phyloP scores from a whole-genome alignment of 805 yeast species.

The Starmerella gropengiesseri region DNA sequence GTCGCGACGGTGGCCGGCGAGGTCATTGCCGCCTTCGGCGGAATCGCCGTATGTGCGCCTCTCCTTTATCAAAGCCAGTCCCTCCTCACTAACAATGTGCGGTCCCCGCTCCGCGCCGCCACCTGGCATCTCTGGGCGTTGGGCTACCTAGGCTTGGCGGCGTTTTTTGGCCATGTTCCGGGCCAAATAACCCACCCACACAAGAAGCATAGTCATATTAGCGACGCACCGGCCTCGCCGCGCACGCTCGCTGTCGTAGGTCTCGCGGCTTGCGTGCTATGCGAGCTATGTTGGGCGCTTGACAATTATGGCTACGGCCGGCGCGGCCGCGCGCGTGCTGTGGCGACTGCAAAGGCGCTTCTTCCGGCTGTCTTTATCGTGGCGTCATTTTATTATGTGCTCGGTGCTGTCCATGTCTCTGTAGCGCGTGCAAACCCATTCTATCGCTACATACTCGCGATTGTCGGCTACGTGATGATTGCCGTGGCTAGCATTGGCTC shows the following conservation, averaged over 20 bases:
- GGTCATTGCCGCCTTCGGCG: slow-evolving; percentile 9
- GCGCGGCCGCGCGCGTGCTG: slow-evolving; percentile 3
- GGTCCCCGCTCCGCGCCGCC: slow-evolving; percentile 8
- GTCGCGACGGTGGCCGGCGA: slow-evolving; percentile 11
- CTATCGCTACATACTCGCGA: slow-evolving; percentile 5
- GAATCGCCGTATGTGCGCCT: slow-evolving; percentile 10
- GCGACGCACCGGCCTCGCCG: slow-evolving; percentile 9
- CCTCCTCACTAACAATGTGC: background rate
- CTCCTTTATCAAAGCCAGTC: slow-evolving; percentile 6
- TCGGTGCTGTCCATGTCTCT: background rate
- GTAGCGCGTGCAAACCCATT: slow-evolving; percentile 5
- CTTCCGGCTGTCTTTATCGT: background rate
- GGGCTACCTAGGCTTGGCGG: slow-evolving; percentile 8
- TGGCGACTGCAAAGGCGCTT: background rate
- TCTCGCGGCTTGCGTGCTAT: slow-evolving; percentile 2
- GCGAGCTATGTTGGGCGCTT: slow-evolving; percentile 12
- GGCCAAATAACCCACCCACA: background rate
- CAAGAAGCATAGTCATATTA: background rate
- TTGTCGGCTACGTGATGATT: background rate
- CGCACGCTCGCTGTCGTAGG: slow-evolving; percentile 6
- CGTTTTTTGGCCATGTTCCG: slow-evolving; percentile 10
- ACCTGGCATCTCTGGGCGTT: slow-evolving; percentile 11
- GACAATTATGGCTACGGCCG: slow-evolving; percentile 8
- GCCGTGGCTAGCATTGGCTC: background rate
- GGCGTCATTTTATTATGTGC: background rate